Evolutionary conservation across 164 flowering plant genomes (phyloP).

Genomic region (Buxus sempervirens): DNA sequence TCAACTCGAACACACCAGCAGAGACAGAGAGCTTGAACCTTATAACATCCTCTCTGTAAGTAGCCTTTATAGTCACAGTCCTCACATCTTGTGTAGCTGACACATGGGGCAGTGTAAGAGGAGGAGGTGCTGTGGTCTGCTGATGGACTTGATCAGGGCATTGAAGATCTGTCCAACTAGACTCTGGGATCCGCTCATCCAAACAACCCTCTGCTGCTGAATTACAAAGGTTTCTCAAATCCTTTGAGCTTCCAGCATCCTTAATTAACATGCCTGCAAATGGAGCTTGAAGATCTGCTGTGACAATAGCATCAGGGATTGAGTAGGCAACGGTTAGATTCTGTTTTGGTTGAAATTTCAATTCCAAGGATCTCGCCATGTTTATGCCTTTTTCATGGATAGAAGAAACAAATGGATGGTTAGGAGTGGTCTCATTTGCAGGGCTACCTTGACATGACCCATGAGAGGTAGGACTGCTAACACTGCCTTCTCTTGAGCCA

Average conservation of each 20-base stretch:
- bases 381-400: constrained; percentile 24
- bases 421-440: constrained; percentile 33
- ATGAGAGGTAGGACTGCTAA: constrained; percentile 68
- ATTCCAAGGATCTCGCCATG: constrained; percentile 23
- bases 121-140: constrained; percentile 19
- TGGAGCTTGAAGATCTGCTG: constrained; percentile 32
- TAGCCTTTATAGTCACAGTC: constrained; percentile 69
- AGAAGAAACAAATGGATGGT: constrained; percentile 30
- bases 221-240: constrained; percentile 63
- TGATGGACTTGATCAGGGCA: constrained; percentile 25
- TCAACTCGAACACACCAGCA: constrained; percentile 55
- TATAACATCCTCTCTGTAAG: constrained; percentile 72
- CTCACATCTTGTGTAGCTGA: constrained; percentile 42
- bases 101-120: constrained; percentile 21
- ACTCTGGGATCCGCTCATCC: constrained; percentile 46
- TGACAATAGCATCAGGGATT: constrained; percentile 33
- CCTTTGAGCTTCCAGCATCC: constrained; percentile 87
- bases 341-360: constrained; percentile 24
- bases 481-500: constrained; percentile 64
- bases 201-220: constrained; percentile 34
- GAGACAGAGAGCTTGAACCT: constrained; percentile 55
- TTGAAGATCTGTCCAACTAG: constrained; percentile 34
- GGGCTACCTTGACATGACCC: constrained; percentile 76
- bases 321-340: constrained; percentile 34
- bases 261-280: constrained; percentile 64